A percentile compares a stretch with the other conserved stretches of the same genome.
Evolutionary conservation across 108 stramenopile species (phyloP).

Genomic region (Cylindrotheca closterium): DNA sequence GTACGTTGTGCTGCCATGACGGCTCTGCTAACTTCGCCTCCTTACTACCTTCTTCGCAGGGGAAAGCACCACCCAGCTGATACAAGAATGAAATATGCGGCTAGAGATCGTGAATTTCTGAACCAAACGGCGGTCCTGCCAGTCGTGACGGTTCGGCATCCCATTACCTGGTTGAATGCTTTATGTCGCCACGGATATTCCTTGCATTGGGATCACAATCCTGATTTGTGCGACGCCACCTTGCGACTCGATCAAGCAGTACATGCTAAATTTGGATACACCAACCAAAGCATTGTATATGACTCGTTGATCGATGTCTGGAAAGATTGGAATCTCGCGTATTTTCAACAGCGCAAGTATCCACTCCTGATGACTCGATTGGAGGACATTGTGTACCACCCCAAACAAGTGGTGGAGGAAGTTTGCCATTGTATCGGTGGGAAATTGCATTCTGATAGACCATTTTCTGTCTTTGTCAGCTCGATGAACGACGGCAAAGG

Average conservation of each 20-base stretch:
- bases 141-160: constrained; percentile 72
- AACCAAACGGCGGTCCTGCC: constrained; percentile 50
- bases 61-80: constrained; percentile 78
- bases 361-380: constrained; percentile 65
- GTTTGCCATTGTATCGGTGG: constrained; percentile 71
- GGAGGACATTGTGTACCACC: constrained; percentile 66
- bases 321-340: constrained; percentile 64
- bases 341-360: constrained; percentile 40
- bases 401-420: constrained; percentile 45
- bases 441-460: constrained; percentile 1
- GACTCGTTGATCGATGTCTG: constrained; percentile 58
- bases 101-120: constrained; percentile 18
- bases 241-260: constrained; percentile 10
- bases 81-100: constrained; percentile 38
- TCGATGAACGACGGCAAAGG: constrained; percentile 51
- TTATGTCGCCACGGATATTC: constrained; percentile 72
- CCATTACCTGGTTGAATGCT: constrained; percentile 71
- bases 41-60: too few species aligned
- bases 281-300: constrained; percentile 5
- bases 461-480: constrained; percentile 46
- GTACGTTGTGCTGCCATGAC: too few species aligned
- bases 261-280: constrained; percentile 2
- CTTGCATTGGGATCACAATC: constrained; percentile 17
- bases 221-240: constrained; percentile 8
- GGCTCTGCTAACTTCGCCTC: too few species aligned